A percentile compares a stretch with the other conserved stretches of the same genome.
These are phyloP conservation scores for Fusarium nodosum DNA, from an alignment of 2,329 filamentous ascomycete species.

Conservation along the genomic window DNA sequence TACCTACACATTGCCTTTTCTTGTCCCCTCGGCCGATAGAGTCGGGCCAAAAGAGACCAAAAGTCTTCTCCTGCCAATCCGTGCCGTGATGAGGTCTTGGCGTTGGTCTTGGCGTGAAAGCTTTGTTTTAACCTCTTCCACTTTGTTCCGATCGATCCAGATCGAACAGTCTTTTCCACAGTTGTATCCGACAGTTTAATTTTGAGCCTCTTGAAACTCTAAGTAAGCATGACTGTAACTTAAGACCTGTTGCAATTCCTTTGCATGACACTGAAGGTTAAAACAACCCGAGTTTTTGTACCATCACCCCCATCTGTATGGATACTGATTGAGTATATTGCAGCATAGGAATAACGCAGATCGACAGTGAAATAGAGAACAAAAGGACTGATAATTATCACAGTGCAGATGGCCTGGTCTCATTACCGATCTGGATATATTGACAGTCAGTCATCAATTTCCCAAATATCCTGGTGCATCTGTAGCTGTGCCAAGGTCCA, in stretches of 20 bases:
- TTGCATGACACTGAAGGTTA: background rate
- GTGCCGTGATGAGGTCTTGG: constrained; percentile 39
- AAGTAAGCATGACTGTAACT: background rate
- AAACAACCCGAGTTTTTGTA: background rate
- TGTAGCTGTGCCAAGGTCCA: constrained; percentile 1
- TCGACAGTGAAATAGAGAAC: background rate
- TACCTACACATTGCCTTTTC: constrained; percentile 1
- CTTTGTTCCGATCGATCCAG: constrained; percentile 26
- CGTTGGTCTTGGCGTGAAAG: constrained; percentile 43
- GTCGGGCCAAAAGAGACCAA: constrained; percentile 23
- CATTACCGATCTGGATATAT: background rate
- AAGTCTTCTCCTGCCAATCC: constrained; percentile 21
- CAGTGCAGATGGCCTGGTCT: background rate
- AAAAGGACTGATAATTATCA: background rate
- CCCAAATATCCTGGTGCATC: background rate
- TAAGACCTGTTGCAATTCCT: background rate
- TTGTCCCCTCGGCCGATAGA: constrained; percentile 36
- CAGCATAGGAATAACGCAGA: background rate
- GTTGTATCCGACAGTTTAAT: background rate
- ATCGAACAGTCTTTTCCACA: background rate
- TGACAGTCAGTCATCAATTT: background rate
- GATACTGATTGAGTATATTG: background rate
- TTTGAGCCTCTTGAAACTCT: constrained; percentile 8
- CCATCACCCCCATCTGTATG: background rate
- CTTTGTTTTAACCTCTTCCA: constrained; percentile 46